Base-by-base conservation (phyloP, 306 rosid species). In the Rosa multiflora region DNA sequence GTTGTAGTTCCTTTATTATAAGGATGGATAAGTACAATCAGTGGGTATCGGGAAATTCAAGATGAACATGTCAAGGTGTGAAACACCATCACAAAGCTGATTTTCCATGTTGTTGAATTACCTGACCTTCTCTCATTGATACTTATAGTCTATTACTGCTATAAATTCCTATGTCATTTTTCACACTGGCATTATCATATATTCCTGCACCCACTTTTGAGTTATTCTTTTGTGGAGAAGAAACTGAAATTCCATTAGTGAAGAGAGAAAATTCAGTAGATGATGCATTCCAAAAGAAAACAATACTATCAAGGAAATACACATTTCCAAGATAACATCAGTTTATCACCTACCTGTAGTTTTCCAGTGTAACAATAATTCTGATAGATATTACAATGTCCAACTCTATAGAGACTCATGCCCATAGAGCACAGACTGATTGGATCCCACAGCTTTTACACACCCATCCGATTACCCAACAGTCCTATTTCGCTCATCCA, bases 21-120 rank as follows among this genome's bases (percentile, higher is more conserved):
- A 86, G 97, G 88, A 92, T 90, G 94, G 97, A 94, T 78, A 97
- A 90, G 80, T 94, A 94, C 79, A 92, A 89, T 80, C 83, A 82
- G 76, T 94, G 98, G 97, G 83, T 87, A 75, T 85, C 82, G 46
- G 70, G 52, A 15, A 81, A 82, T 67, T 73, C 76, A 17, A 66
- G 76, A 47, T 78, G 82, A 88, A 48, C 46, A 48, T 72, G 62
- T 79, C 76, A 77, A 77, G 87, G 88, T 88, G 76, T 78, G 85
- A 76, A 70, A 77, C 49, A 52, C 80, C 74, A 61, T 49, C 56
- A 15, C 70, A 9, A 48, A 66, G 48, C 32, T 40, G 46, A 35
- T 77, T 51, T 8, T n/a, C 13, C 42, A 52, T 4, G 14, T 10
- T 18, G 8, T 71, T 72, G 61, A 17, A 72, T 29, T 51, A 49